Base-by-base conservation (phyloP, 2,329 filamentous ascomycete species). In the Hymenoscyphus repandus region DNA sequence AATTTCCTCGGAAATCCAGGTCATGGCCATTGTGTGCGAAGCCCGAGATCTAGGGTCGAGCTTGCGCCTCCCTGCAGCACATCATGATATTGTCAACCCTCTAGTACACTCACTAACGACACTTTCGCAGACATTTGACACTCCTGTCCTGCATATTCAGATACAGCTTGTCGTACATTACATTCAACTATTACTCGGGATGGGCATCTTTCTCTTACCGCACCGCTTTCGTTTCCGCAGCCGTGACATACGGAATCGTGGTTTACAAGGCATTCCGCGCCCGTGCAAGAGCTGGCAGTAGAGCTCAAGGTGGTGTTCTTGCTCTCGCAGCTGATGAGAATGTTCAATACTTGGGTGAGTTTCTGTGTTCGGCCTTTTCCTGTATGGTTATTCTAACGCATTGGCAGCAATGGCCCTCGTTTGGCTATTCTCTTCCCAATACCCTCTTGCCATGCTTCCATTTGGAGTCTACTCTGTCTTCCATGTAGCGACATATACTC, bases 391-490 rank as follows among this genome's bases (percentile, higher is more conserved):
- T 41, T 12, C 55, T 64, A 54, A 64, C 48, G 32, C n/a, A 7
- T 13, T 12, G 9, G 32, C 30, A 95, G 91, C 82, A 63, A 91
- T 97, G 88, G 90, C 91, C 50, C 78, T 97, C 56, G 82, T 97
- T 64, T 99, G 93, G 93, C 88, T 99, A 63, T 86, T 92, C 72
- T 84, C 86, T 55, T 87, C 88, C 62, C 91, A 96, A 74, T 86
- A 95, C 64, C 85, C 90, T 34, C 79, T 96, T 62, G 93, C 93
- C 50, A 81, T 99, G 64, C 82, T 96, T 50, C 93, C 93, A 27
- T 99, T 96, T 75, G 85, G 84, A 62, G 89, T 99, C 71, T 99
- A 97, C 81, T 97, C 92, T 52, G 73, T 97, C 71, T 99, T 99
- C 84, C 93, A 99, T 74, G 90, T 97, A 62, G 89, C 91, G 55